Conservation (phyloP, 1,284 basidiomycete genomes). For the Vanrija sp. region DNA sequence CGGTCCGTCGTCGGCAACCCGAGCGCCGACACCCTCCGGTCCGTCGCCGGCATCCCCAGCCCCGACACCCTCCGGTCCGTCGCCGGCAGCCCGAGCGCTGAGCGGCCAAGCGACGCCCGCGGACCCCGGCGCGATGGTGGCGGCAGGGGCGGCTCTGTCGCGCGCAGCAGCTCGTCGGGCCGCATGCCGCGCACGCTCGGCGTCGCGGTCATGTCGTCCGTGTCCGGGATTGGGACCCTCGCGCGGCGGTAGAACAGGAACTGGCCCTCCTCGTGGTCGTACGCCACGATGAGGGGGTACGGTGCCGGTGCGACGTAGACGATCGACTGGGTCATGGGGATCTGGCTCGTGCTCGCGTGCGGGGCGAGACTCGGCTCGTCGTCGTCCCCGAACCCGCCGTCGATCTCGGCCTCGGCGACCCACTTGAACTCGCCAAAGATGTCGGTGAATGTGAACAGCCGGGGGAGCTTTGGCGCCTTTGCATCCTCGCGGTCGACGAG, state of each 20-base stretch:
- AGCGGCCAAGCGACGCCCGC: neutral
- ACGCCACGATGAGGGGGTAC: slow-evolving; percentile 31
- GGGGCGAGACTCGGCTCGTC: neutral
- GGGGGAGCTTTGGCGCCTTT: slow-evolving; percentile 55
- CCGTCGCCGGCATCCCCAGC: neutral
- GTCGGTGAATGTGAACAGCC: slow-evolving; percentile 70
- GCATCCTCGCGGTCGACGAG: slow-evolving; percentile 63
- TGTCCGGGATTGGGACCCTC: slow-evolving; percentile 2
- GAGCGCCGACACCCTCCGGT: neutral
- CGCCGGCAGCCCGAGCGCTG: neutral
- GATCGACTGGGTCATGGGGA: slow-evolving; percentile 9
- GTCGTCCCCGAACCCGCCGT: slow-evolving; percentile 5
- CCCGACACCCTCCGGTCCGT: neutral
- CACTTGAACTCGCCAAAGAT: slow-evolving; percentile 70
- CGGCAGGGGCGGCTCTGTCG: neutral
- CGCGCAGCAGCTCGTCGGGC: slow-evolving; percentile 29
- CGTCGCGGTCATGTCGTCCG: slow-evolving; percentile 5
- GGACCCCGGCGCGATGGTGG: neutral
- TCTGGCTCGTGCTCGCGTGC: neutral
- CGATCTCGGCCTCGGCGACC: slow-evolving; percentile 47
- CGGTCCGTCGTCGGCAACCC: neutral
- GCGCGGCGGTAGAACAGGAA: slow-evolving; percentile 37
- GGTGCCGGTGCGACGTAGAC: slow-evolving; percentile 28
- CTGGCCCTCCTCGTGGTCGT: slow-evolving; percentile 24
- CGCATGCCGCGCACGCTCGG: slow-evolving; percentile 16